Evolutionary conservation across 306 rosid genomes (phyloP), one percentile per base, ranked within the genome.

Genomic region (Lablab purpureus): DNA sequence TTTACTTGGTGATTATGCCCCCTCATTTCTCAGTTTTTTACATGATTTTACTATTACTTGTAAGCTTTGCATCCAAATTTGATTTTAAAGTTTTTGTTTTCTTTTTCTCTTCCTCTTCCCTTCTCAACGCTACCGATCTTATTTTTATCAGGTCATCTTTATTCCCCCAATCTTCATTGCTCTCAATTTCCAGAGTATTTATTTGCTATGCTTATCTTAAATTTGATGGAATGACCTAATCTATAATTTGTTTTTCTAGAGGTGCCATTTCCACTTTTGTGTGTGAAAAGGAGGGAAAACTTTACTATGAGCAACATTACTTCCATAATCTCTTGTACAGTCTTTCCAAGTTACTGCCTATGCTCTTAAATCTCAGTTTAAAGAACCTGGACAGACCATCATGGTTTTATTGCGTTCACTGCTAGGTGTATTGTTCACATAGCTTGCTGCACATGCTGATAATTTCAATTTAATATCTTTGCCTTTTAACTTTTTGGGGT

Each of bases 351-450:
- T 34, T 34, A 34, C 37, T 6, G 37, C 2, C 9, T 34, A 34
- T 36, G 41, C 41, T 36, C 9, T 36, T 36, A 36, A 36, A 36
- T 36, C 41, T 36, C 10, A 36, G 12, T 40, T 40, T 40, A 40
- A 40, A 40, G 45, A 40, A 10, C 3, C 45, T 40, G 12, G 11
- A 40, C 12, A 40, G 50, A 47, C 34, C 65, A 50, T 47, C 40
- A 6, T 66, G 59, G 4, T 65, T 73, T 62, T 49, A n/a, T 47
- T 62, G 67, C 58, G 10, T 80, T 74, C 47, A 65, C 47, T 34
- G 74, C 28, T 17, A 40, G 34, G 46, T 47, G 43, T 18, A 7
- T 22, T 49, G 74, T 51, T 36, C 27, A 5, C 14, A 7, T 64
- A 52, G 22, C 67, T 73, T 62, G 45, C 28, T 59, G 72, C 50